These are phyloP conservation scores for Erigeron canadensis DNA, from an alignment of 129 eudicot species.

Conservation along the genomic window DNA sequence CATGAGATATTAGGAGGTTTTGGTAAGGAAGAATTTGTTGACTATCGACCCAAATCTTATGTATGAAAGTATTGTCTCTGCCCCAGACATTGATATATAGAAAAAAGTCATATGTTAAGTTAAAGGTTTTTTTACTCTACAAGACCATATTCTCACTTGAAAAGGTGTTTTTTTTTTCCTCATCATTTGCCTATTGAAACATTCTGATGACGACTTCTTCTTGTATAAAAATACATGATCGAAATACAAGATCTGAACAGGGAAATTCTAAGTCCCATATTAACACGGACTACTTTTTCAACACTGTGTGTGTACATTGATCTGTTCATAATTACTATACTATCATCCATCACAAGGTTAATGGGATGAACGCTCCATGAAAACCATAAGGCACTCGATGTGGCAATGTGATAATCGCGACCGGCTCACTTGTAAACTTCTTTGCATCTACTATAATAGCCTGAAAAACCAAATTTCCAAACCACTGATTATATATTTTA, in stretches of 20 bases:
- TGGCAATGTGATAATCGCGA: conserved; percentile 41
- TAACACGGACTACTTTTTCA: not conserved
- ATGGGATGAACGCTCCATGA: conserved; percentile 58
- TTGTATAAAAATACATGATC: not conserved
- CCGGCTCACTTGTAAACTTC: conserved; percentile 41
- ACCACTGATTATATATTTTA: conserved; percentile 2
- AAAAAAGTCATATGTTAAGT: no score
- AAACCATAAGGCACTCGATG: conserved; percentile 59
- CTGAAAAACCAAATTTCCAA: conserved; percentile 23
- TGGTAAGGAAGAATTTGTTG: no score
- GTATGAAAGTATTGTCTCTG: no score
- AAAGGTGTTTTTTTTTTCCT: not conserved
- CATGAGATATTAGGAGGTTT: no score
- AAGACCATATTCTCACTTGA: no score
- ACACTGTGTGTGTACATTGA: not conserved
- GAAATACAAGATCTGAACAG: not conserved
- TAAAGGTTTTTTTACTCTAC: no score
- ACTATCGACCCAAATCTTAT: no score
- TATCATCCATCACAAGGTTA: not conserved
- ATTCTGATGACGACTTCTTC: not conserved
- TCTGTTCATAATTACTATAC: no score
- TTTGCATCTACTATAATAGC: conserved; percentile 44
- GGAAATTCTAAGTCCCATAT: not conserved
- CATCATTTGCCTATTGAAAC: not conserved
- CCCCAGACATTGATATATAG: no score